Base-by-base conservation (phyloP, 129 eudicot species). In the Tagetes erecta region DNA sequence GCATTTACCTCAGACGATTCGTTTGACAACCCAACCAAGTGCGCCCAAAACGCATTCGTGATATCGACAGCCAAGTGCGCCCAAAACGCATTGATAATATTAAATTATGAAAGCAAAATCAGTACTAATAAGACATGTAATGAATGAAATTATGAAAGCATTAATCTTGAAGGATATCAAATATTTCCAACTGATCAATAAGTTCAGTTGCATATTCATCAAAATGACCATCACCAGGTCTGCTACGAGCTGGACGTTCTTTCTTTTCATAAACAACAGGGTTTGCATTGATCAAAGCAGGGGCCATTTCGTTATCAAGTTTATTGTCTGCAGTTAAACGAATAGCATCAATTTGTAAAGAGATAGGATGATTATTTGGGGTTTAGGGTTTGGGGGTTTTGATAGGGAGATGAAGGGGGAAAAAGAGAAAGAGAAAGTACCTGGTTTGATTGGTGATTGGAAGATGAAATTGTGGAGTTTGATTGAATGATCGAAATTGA, bases 151-250 rank as follows among this genome's bases (percentile, higher is more conserved):
- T 39, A 45, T 36, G 12, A 44, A 72, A 47, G 1, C 6, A 67
- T 39, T 4, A 13, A 58, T 30, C 2, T 44, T 51, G 77, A 84
- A 88, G 97, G 98, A 92, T 92, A 92, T 90, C 96, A 67, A 92
- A 92, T 42, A 92, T 68, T 83, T 93, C 98, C 56, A 84, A 82
- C 62, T 86, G 91, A 68, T 94, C 97, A 78, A 94, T 94, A 37
- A 81, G 64, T 53, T 94, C 97, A 55, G 80, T 76, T 38, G 97
- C 71, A 72, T 79, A 88, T 78, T 93, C 98, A 36, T 93, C 91
- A 71, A 77, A 75, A 72, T 33, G 76, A 60, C 30, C 73, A 77
- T 66, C 83, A 71, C 36, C 67, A 1, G 90, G 80, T 60, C 80
- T 78, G 66, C 50, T 72, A 46, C 96, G 86, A 81, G 76, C 67